Base-by-base conservation (phyloP, 2,329 filamentous ascomycete genomes). In the Xylaria sp. region DNA sequence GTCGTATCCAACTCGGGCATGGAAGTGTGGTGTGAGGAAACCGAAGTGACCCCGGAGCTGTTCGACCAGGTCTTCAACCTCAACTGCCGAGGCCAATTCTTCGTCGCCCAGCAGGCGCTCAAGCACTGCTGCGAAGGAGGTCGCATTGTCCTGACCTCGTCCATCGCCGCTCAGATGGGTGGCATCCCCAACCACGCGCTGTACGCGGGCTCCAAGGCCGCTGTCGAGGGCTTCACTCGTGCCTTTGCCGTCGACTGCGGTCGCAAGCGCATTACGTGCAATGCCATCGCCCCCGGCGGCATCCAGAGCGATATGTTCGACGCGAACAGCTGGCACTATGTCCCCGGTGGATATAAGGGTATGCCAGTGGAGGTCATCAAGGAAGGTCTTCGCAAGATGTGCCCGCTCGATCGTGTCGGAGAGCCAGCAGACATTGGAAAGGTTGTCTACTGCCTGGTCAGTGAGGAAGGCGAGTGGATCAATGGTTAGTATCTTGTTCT, bases 281-380 rank as follows among this genome's bases (percentile, higher is more conserved):
- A 90, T 68, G 86, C 85, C 65, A 85, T 90, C 52, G 87, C 87
- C 1, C 87, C 87, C 1, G 87, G 87, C 58, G 87, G 87, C 50
- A 86, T 90, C 77, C 88, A 89, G 80, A 86, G 80, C 49, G 89
- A 91, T 73, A 91, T 91, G 88, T 91, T 88, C 76, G 80, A 86
- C 62, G 80, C 84, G 73, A 88, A 88, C 73, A 80, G 84, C 23
- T 87, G 84, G 83, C 82, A 84, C 70, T 86, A 86, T 72, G 82
- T 83, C 18, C 83, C 83, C 10, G 81, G 81, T 60, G 82, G 80
- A 57, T 75, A 76, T 67, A 76, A 79, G 67, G 77, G 76, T 64
- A 80, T 80, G 79, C 73, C 72, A 55, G 78, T 75, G 63, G 78
- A 80, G 54, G 77, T 76, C 57, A 85, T 86, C 66, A 81, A 84